phyloP scores from a whole-genome alignment of 2,329 filamentous ascomycete genomes.

The Dactylellina parvicollis region DNA sequence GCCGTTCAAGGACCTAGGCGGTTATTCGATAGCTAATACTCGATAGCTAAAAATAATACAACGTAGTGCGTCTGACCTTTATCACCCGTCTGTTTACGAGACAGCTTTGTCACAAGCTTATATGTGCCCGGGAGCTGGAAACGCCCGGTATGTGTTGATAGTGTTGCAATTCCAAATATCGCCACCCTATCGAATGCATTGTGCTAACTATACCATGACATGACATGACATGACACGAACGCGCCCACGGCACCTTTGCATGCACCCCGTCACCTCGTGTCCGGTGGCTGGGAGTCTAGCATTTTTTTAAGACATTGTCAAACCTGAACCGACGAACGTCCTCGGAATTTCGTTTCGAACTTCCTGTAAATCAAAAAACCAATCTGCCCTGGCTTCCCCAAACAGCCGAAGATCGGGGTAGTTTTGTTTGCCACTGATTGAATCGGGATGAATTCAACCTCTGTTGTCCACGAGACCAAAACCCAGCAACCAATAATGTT shows the following conservation, averaged over 20 bases:
- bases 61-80: too few species aligned
- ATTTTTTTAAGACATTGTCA: conserved; percentile 30
- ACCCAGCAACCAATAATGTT: conserved; percentile 13
- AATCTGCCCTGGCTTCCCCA: conserved; percentile 13
- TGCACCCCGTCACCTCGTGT: neutral
- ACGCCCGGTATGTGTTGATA: neutral
- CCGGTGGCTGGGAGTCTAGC: conserved; percentile 13
- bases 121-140: too few species aligned
- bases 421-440: conserved; percentile 20
- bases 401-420: conserved; percentile 28
- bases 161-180: neutral
- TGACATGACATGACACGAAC: neutral
- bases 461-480: conserved; percentile 33
- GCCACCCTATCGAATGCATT: neutral
- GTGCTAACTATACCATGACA: neutral
- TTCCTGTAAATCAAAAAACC: conserved; percentile 26
- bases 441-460: too few species aligned
- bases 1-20: too few species aligned
- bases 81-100: too few species aligned
- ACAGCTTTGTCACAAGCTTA: too few species aligned
- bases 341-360: conserved; percentile 37
- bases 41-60: too few species aligned
- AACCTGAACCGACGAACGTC: conserved; percentile 12
- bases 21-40: too few species aligned
- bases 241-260: neutral